These are phyloP conservation scores for Pythium apleroticum DNA, from an alignment of 352 stramenopile species.

Conservation along the genomic window DNA sequence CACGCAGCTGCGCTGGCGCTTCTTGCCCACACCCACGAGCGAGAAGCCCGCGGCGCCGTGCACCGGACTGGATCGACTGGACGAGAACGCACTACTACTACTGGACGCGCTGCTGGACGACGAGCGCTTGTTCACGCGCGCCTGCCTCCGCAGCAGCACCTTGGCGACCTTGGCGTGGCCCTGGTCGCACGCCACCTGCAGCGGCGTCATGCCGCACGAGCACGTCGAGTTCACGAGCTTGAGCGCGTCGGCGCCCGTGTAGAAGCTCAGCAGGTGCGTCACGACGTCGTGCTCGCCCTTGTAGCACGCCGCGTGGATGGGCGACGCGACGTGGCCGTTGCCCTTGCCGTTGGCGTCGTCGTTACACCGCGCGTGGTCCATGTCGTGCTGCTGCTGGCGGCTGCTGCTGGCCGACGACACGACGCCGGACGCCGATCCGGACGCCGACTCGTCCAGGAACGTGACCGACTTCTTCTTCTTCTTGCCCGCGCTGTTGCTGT, in stretches of 20 bases:
- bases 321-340: conserved; percentile 39
- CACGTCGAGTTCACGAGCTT: conserved; percentile 71
- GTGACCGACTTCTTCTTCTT: conserved; percentile 64
- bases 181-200: conserved; percentile 64
- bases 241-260: conserved; percentile 50
- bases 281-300: conserved; percentile 62
- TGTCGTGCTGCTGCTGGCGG: neutral
- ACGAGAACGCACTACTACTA: neutral
- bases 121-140: conserved; percentile 45
- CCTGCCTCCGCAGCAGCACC: conserved; percentile 59
- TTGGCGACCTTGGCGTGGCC: conserved; percentile 58
- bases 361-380: conserved; percentile 22
- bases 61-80: conserved; percentile 6
- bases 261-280: conserved; percentile 72
- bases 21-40: conserved; percentile 26
- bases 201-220: conserved; percentile 62
- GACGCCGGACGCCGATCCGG: conserved; percentile 17
- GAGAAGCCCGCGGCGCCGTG: neutral
- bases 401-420: neutral
- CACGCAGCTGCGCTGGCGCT: conserved; percentile 46
- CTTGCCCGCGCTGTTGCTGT: conserved; percentile 16
- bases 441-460: conserved; percentile 36
- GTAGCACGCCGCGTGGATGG: conserved; percentile 66
- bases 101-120: conserved; percentile 1
- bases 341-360: conserved; percentile 19